phyloP scores from a whole-genome alignment of 2,329 filamentous ascomycete genomes.

The Pseudocercospora ulei region DNA sequence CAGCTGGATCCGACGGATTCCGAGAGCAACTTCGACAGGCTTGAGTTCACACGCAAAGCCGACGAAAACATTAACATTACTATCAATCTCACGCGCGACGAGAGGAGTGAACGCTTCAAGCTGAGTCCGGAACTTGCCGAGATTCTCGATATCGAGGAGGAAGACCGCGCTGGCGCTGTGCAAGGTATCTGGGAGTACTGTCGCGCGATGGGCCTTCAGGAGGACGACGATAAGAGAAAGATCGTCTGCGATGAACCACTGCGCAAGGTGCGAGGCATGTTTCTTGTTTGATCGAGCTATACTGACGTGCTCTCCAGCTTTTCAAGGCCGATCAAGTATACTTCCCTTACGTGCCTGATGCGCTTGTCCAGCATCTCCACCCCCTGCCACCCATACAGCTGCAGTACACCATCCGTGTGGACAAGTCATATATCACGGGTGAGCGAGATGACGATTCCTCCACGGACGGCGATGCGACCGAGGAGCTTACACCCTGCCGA shows the following conservation, averaged over 20 bases:
- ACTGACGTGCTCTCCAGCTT: constrained; percentile 45
- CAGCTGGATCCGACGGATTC: constrained; percentile 47
- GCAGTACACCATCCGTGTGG: constrained; percentile 86
- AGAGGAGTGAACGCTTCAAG: constrained; percentile 73
- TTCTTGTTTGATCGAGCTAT: constrained; percentile 1
- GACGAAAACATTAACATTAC: constrained; percentile 89
- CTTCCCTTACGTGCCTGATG: constrained; percentile 74
- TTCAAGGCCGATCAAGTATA: constrained; percentile 63
- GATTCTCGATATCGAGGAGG: constrained; percentile 75
- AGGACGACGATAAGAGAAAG: constrained; percentile 87
- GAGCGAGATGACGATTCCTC: constrained; percentile 56
- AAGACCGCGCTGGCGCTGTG: constrained; percentile 75
- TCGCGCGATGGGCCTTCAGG: constrained; percentile 71
- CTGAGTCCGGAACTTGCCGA: constrained; percentile 71
- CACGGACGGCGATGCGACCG: constrained; percentile 35
- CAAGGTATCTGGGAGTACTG: constrained; percentile 96
- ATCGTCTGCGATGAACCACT: constrained; percentile 82
- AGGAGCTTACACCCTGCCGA: constrained; percentile 42
- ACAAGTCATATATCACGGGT: constrained; percentile 46
- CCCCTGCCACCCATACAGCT: constrained; percentile 74
- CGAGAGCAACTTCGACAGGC: constrained; percentile 72
- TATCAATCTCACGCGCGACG: constrained; percentile 75
- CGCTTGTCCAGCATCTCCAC: constrained; percentile 61
- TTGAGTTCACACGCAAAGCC: constrained; percentile 82
- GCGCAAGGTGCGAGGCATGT: constrained; percentile 52